phyloP scores from a whole-genome alignment of 1,284 basidiomycete species.

The Coniophora puteana region DNA sequence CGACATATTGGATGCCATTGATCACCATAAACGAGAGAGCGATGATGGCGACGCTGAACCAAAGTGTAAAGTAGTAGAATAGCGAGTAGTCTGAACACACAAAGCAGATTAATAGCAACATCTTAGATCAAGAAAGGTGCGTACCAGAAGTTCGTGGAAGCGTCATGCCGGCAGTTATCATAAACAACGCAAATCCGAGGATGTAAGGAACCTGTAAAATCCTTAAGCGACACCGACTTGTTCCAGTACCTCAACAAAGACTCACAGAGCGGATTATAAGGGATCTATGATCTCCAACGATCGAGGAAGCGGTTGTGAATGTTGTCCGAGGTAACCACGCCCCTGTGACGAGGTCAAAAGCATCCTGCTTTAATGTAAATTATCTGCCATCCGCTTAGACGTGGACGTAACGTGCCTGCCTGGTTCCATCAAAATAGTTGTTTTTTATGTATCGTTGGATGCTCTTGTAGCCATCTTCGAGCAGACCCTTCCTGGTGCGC shows the following conservation, averaged over 20 bases:
- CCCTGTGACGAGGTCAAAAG: constrained; percentile 93
- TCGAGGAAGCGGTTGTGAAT: constrained; percentile 57
- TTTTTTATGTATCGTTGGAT: constrained; percentile 90
- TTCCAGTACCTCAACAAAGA: constrained; percentile 13
- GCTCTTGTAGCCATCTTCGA: constrained; percentile 90
- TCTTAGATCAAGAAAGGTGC: constrained; percentile 25
- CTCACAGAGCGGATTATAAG: constrained; percentile 79
- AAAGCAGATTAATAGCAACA: constrained; percentile 7
- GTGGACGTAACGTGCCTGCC: constrained; percentile 56
- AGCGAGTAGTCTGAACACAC: constrained; percentile 65
- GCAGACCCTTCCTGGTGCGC: constrained; percentile 73
- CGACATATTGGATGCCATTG: constrained; percentile 86
- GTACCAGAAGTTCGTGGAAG: constrained; percentile 81
- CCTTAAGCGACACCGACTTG: constrained; percentile 10
- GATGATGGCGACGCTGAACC: constrained; percentile 62
- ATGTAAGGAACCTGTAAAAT: constrained; percentile 76
- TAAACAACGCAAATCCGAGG: constrained; percentile 78
- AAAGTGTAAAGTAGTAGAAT: constrained; percentile 76
- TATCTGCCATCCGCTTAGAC: constrained; percentile 3
- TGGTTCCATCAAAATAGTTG: constrained; percentile 94
- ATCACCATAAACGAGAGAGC: constrained; percentile 70
- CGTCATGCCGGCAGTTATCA: constrained; percentile 82
- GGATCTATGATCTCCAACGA: constrained; percentile 78
- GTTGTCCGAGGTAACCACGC: constrained; percentile 80
- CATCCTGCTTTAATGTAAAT: constrained; percentile 55